These are phyloP conservation scores for Colletotrichum magnum DNA, from an alignment of 2,329 filamentous ascomycete species.

Conservation along the genomic window DNA sequence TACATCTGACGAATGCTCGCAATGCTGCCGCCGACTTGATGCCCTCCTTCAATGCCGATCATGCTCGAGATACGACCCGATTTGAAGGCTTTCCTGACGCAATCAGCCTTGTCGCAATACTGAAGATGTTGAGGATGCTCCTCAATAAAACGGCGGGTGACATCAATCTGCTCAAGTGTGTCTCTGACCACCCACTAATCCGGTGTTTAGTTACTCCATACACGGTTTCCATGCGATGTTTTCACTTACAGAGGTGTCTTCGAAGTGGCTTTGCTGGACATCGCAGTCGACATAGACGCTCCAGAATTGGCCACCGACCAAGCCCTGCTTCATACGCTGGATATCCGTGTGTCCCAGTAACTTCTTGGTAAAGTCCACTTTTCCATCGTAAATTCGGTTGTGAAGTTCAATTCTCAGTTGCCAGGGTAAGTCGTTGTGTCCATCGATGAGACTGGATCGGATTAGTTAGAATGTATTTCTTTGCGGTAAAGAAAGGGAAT, in stretches of 20 bases:
- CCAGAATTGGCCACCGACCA: slow-evolving; percentile 51
- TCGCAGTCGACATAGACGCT: slow-evolving; percentile 47
- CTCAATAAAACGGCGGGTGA: slow-evolving; percentile 48
- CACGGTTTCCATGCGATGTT: slow-evolving; percentile 1
- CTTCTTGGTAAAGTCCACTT: slow-evolving; percentile 39
- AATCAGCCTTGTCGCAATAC: slow-evolving; percentile 46
- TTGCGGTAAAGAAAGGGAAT: background rate
- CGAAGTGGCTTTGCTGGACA: slow-evolving; percentile 43
- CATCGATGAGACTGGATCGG: slow-evolving; percentile 46
- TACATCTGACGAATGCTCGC: slow-evolving; percentile 52
- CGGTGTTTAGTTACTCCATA: background rate
- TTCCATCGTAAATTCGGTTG: slow-evolving; percentile 45
- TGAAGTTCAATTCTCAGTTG: slow-evolving; percentile 48
- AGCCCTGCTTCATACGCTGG: slow-evolving; percentile 46
- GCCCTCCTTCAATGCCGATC: slow-evolving; percentile 54
- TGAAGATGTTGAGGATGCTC: slow-evolving; percentile 45
- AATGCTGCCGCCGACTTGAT: slow-evolving; percentile 52
- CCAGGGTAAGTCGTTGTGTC: slow-evolving; percentile 50
- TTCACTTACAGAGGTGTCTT: slow-evolving; percentile 43
- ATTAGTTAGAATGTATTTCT: background rate
- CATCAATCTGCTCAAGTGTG: slow-evolving; percentile 53
- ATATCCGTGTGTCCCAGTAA: slow-evolving; percentile 48
- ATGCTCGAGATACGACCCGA: slow-evolving; percentile 52
- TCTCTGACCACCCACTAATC: slow-evolving; percentile 39
- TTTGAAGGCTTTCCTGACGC: slow-evolving; percentile 48